Percentiles rank a stretch among this genome's conserved stretches.
Conservation (phyloP, 1,284 basidiomycete species). For the Ganoderma lucidum region DNA sequence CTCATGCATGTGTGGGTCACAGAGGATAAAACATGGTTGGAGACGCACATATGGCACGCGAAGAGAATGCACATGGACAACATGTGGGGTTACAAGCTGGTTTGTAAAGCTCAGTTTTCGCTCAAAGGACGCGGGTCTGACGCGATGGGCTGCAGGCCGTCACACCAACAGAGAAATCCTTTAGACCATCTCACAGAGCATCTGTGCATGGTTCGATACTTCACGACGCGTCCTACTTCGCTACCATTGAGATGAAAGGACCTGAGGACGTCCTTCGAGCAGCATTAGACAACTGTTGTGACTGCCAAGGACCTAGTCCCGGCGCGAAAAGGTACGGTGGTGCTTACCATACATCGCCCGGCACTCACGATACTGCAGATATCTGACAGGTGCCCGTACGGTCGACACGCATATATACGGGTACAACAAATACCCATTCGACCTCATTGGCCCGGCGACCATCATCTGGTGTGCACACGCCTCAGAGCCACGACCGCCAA, state of each 20-base stretch:
- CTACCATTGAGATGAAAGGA: slow-evolving; percentile 78
- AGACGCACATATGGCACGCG: slow-evolving; percentile 94
- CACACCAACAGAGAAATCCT: slow-evolving; percentile 89
- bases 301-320: slow-evolving; percentile 64
- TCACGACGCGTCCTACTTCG: slow-evolving; percentile 88
- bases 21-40: slow-evolving; percentile 90
- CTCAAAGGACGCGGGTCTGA: slow-evolving; percentile 8
- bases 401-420: slow-evolving; percentile 73
- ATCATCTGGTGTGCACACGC: slow-evolving; percentile 76
- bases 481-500: slow-evolving; percentile 20
- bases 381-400: slow-evolving; percentile 60
- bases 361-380: slow-evolving; percentile 48
- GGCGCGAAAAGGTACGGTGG: slow-evolving; percentile 60
- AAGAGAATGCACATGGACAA: slow-evolving; percentile 94
- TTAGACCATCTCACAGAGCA: slow-evolving; percentile 88
- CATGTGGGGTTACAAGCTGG: slow-evolving; percentile 89
- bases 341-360: not conserved
- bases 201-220: slow-evolving; percentile 84
- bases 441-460: slow-evolving; percentile 73
- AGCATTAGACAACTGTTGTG: slow-evolving; percentile 66
- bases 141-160: slow-evolving; percentile 56
- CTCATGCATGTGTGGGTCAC: slow-evolving; percentile 15
- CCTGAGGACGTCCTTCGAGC: slow-evolving; percentile 59
- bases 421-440: slow-evolving; percentile 69
- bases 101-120: slow-evolving; percentile 36